Base-by-base conservation (phyloP, 352 stramenopile species). In the Phytophthora aleatoria region DNA sequence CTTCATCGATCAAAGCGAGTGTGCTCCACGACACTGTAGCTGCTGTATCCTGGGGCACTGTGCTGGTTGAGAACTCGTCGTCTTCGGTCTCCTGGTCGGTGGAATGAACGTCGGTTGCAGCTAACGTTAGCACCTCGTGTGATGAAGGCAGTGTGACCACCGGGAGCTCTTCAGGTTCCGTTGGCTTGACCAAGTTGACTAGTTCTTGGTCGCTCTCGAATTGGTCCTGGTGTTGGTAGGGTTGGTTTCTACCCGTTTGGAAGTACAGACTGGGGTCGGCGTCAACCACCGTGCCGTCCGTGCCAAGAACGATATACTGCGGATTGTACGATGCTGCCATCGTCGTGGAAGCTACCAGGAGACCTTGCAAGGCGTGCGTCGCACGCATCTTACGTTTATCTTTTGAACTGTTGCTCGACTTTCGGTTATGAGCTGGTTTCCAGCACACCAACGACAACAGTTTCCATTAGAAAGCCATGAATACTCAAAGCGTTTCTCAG, bases 181-280 rank as follows among this genome's bases (percentile, higher is more conserved):
- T 15, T 60, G 50, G 31, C 11, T 33, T 56, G 24, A 16, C 49
- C 3, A 49, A 20, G 5, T 57, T 47, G 6, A 50, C 26, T 5
- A 61, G 50, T 5, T 49, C 30, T 51, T 41, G 45, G 24, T 62
- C 39, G 31, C 8, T 53, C 10, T 69, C 59, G 2, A 44, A 50
- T 49, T 54, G 26, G 11, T 61, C 41, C 16, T 64, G 31, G n/a
- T 57, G 24, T 3, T 31, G 36, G 9, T 52, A 28, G 28, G 58
- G 27, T 24, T 63, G 41, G 9, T 45, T 58, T 38, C 49, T 73
- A 56, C 35, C 45, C 7, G 41, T 38, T 11, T 45, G 61, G 31
- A 79, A 64, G 61, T 77, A 81, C 16, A 74, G 53, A 33, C 41
- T 68, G 3, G 75, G 73, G 35, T 81, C 73, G 3, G 45, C 72